Percentiles rank a stretch among this genome's conserved stretches.
phyloP scores from a whole-genome alignment of 495 filamentous ascomycete genomes.

The Neurospora sp. region DNA sequence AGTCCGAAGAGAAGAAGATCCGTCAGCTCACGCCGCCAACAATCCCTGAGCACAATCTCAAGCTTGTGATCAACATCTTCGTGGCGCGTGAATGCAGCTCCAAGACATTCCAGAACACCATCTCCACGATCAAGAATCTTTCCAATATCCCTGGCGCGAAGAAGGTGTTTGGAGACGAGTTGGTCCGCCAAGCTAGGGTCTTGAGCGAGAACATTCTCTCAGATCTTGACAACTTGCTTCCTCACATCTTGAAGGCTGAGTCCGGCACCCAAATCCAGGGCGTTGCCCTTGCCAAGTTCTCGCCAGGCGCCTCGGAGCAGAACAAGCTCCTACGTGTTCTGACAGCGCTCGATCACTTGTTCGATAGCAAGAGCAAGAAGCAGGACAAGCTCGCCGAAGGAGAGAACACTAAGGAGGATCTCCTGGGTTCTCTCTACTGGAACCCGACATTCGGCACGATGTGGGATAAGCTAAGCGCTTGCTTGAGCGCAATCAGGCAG shows the following conservation, averaged over 20 bases:
- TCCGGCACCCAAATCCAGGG: constrained; percentile 92
- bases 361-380: constrained; percentile 59
- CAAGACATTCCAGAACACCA: constrained; percentile 92
- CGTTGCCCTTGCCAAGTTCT: constrained; percentile 88
- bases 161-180: constrained; percentile 80
- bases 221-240: constrained; percentile 78
- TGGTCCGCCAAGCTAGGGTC: constrained; percentile 73
- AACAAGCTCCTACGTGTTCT: constrained; percentile 89
- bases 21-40: constrained; percentile 70
- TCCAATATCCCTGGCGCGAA: constrained; percentile 87
- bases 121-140: constrained; percentile 95
- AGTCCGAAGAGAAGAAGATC: constrained; percentile 51
- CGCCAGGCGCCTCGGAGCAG: constrained; percentile 88
- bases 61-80: constrained; percentile 89
- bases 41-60: constrained; percentile 82
- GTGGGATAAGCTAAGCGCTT: constrained; percentile 92
- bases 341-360: constrained; percentile 91
- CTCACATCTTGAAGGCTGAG: constrained; percentile 76
- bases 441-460: constrained; percentile 79
- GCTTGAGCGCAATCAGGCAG: constrained; percentile 75
- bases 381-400: constrained; percentile 47
- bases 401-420: constrained; percentile 59
- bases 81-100: constrained; percentile 91
- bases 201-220: constrained; percentile 74
- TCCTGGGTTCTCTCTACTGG: constrained; percentile 80